Conservation (phyloP, 352 stramenopile species). For the Aphanomyces stellatus region DNA sequence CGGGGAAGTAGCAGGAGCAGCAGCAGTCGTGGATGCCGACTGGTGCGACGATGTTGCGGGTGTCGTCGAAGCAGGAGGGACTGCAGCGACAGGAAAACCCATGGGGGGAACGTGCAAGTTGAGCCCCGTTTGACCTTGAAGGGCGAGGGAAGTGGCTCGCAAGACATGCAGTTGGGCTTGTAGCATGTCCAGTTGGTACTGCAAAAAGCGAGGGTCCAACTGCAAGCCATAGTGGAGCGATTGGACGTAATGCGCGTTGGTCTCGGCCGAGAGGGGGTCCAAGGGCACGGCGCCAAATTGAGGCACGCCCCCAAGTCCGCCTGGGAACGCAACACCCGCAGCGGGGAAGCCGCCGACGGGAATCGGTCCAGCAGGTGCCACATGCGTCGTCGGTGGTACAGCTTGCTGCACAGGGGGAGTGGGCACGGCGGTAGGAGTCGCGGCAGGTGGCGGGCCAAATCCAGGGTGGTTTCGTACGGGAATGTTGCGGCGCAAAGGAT, state of each 20-base stretch:
- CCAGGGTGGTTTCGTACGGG: background rate
- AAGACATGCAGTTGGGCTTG: conserved; percentile 13
- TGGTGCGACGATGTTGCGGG: too few relatives aligned
- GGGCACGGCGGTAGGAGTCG: background rate
- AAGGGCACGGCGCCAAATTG: background rate
- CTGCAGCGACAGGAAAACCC: background rate
- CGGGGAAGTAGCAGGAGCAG: background rate
- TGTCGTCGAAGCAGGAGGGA: too few relatives aligned
- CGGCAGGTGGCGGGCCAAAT: background rate
- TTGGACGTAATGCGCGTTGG: conserved; percentile 12
- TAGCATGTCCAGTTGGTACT: conserved; percentile 18
- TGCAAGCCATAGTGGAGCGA: conserved; percentile 10
- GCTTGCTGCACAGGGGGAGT: background rate
- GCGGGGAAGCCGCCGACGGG: background rate
- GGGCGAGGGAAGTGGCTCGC: conserved; percentile 1
- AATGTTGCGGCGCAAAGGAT: background rate
- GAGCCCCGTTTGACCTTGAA: background rate
- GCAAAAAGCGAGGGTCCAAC: conserved; percentile 6
- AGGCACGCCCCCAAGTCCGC: background rate
- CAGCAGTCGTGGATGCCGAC: background rate
- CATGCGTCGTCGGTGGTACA: background rate
- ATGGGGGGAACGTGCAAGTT: background rate
- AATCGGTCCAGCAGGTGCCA: background rate
- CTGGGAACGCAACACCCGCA: background rate
- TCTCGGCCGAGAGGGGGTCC: background rate